Percentiles rank a stretch among this genome's conserved stretches.
Evolutionary conservation across 805 yeast genomes (phyloP).

Genomic region (Pichia pseudocactophila): DNA sequence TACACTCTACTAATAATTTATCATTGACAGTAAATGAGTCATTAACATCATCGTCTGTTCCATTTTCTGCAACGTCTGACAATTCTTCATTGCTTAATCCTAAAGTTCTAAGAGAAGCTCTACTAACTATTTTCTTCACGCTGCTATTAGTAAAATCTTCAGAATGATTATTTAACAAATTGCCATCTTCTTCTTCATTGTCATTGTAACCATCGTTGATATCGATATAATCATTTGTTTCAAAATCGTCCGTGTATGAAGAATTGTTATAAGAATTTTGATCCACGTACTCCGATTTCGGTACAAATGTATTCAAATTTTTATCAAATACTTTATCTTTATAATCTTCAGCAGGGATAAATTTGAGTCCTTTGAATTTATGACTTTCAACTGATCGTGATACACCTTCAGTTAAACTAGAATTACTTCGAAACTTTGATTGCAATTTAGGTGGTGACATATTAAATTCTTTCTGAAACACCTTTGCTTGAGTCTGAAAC

Average conservation of each 20-base stretch:
- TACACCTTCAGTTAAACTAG: background rate
- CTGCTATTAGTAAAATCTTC: slow-evolving; percentile 1
- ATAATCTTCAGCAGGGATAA: slow-evolving; percentile 26
- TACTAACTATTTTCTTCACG: slow-evolving; percentile 7
- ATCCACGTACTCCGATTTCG: slow-evolving; percentile 14
- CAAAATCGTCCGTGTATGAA: slow-evolving; percentile 3
- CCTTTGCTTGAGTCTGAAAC: slow-evolving; percentile 1
- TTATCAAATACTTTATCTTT: slow-evolving; percentile 25
- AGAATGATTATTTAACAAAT: slow-evolving; percentile 18
- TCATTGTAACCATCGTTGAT: background rate
- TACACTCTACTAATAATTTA: slow-evolving; percentile 34
- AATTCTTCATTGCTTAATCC: slow-evolving; percentile 7
- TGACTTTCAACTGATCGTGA: background rate
- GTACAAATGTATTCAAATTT: slow-evolving; percentile 18
- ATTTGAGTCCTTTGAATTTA: slow-evolving; percentile 18
- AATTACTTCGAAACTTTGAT: background rate
- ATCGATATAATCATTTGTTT: background rate
- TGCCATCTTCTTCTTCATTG: slow-evolving; percentile 10
- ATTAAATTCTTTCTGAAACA: slow-evolving; percentile 4
- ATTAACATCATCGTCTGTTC: background rate
- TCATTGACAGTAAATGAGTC: slow-evolving; percentile 42
- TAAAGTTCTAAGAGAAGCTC: slow-evolving; percentile 16
- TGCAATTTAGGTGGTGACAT: slow-evolving; percentile 3
- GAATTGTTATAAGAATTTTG: slow-evolving; percentile 2
- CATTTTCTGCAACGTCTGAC: background rate